These are phyloP conservation scores for Thalassiosira ordinaria DNA, from an alignment of 352 stramenopile genomes.

Conservation along the genomic window DNA sequence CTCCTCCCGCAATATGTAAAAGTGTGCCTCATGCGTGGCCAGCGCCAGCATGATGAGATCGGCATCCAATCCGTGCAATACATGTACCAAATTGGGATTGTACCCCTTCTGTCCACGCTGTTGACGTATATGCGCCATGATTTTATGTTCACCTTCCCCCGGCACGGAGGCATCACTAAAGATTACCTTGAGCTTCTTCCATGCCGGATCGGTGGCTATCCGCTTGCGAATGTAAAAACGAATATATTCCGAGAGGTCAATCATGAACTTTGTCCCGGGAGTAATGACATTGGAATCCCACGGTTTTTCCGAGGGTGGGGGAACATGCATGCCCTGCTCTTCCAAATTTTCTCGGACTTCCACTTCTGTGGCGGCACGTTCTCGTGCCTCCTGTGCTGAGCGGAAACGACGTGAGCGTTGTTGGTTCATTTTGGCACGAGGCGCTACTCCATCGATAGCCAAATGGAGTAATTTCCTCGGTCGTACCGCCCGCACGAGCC, in stretches of 20 bases:
- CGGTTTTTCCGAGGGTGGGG: constrained; percentile 85
- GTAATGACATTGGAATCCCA: constrained; percentile 99
- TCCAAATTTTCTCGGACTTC: constrained; percentile 92
- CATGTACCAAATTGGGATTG: constrained; percentile 96
- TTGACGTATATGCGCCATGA: constrained; percentile 97
- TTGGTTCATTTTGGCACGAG: constrained; percentile 99
- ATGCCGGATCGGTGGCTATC: constrained; percentile 84
- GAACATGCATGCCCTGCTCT: constrained; percentile 82
- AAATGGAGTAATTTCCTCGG: constrained; percentile 98
- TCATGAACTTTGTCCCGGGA: constrained; percentile 98
- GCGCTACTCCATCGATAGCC: constrained; percentile 98
- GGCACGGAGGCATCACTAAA: constrained; percentile 96
- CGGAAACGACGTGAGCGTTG: constrained; percentile 97
- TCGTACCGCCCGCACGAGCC: no score
- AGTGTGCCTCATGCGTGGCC: constrained; percentile 98
- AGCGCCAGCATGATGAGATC: constrained; percentile 99
- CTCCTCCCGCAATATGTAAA: constrained; percentile 98
- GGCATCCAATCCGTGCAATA: constrained; percentile 97
- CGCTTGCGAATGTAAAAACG: constrained; percentile 94
- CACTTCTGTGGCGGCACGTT: constrained; percentile 95
- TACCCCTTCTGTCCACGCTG: constrained; percentile 94
- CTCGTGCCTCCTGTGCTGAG: constrained; percentile 93
- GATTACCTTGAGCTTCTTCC: constrained; percentile 96
- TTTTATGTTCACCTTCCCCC: constrained; percentile 99
- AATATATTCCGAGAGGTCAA: constrained; percentile 92